phyloP scores from a whole-genome alignment of 306 rosid genomes.

The Acacia confusa region DNA sequence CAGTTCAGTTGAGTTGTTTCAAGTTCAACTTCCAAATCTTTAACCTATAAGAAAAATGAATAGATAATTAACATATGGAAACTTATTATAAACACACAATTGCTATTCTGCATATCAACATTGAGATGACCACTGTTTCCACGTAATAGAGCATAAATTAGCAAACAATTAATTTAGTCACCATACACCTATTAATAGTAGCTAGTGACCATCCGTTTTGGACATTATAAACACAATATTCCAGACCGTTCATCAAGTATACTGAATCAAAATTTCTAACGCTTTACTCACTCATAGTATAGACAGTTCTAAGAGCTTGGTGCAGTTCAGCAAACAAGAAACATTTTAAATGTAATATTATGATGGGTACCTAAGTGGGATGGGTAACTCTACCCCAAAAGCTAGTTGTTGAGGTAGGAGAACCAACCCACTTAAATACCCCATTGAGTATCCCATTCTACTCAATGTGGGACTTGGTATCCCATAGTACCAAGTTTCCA shows the following conservation, averaged over 20 bases:
- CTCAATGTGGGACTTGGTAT: too few species aligned
- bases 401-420: too few species aligned
- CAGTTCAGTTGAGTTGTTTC: conserved; percentile 72
- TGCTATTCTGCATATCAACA: conserved; percentile 22
- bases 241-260: not conserved
- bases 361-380: too few species aligned
- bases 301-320: conserved; percentile 1
- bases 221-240: conserved; percentile 16
- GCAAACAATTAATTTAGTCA: not conserved
- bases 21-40: conserved; percentile 92
- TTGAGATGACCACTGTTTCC: conserved; percentile 8
- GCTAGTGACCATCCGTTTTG: conserved; percentile 15
- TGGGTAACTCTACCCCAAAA: too few species aligned
- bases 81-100: too few species aligned
- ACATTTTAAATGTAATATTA: not conserved
- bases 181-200: not conserved
- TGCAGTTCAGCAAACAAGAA: conserved; percentile 14
- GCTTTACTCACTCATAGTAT: not conserved
- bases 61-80: conserved; percentile 21
- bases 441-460: too few species aligned
- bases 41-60: conserved; percentile 53
- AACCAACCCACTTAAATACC: too few species aligned
- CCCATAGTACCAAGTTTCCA: too few species aligned
- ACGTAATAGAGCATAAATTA: not conserved
- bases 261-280: not conserved